Base-by-base conservation (phyloP, 176 grass and related monocot genomes). In the Dactylis glomerata region DNA sequence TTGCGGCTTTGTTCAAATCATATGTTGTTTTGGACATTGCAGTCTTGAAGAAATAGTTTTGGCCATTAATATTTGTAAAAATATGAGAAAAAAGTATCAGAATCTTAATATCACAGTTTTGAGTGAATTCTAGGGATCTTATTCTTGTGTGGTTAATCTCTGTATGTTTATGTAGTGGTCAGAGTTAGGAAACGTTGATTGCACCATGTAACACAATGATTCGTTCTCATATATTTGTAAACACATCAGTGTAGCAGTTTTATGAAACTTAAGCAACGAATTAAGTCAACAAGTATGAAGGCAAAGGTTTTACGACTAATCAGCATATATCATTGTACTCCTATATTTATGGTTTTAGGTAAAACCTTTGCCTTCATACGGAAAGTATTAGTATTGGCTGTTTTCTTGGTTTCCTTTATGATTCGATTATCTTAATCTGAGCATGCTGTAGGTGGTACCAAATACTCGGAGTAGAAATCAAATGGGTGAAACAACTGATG, bases 401-500 rank as follows among this genome's bases (percentile, higher is more conserved):
- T 67, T 76, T 64, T 93, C 45, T 77, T 66, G 67, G 49, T 68
- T 84, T 82, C 82, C 23, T 70, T 24, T 82, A 59, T 88, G 33
- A 14, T 79, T 76, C 50, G 37, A 59, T 37, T 69, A 63, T 80
- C 57, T 92, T 52, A 79, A 71, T 77, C 55, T 8, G 24, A 84
- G 15, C 63, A 83, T 79, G 10, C 19, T 88, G 75, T 82, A 98
- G 96, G 96, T 98, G 61, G 93, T 95, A 73, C 96, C 93, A 77
- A 90, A 98, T 90, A 96, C 93, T 76, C 86, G 96, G 63, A 98
- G 96, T 89, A 96, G 96, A 92, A 98, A 88, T 85, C 96, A 98
- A 87, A 98, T 98, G 96, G 96, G 96, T 70, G 96, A 98, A 89
- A 98, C 93, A 56, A 98, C 96, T 64, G 96, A 98, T 79, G 96